Conservation (phyloP, 768 basidiomycete genomes). For the Lenzites betulinus region DNA sequence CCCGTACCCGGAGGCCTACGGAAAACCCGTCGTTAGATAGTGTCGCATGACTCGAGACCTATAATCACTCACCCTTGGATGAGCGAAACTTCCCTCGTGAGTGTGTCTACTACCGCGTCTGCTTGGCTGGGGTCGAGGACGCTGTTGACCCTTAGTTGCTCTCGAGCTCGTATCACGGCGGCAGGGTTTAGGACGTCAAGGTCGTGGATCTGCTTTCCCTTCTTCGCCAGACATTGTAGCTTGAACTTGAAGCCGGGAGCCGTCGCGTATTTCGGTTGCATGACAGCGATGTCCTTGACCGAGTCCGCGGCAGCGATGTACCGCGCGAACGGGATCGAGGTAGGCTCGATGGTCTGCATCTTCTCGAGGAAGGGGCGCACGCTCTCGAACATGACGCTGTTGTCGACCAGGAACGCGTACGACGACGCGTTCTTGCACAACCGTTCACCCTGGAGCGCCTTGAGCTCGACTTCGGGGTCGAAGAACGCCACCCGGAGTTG, state of each 20-base stretch:
- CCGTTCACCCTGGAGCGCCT: conserved; percentile 40
- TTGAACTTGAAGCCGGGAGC: conserved; percentile 59
- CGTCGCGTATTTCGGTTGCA: conserved; percentile 56
- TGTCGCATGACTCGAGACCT: background rate
- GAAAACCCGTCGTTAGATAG: background rate
- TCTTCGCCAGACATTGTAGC: conserved; percentile 51
- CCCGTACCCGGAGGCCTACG: conserved; percentile 79
- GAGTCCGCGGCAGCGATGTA: conserved; percentile 47
- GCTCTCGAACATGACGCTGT: conserved; percentile 66
- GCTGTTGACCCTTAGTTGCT: conserved; percentile 45
- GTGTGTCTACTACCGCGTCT: conserved; percentile 62
- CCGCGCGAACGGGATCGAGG: conserved; percentile 53
- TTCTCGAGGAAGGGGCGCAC: conserved; percentile 69
- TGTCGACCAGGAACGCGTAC: conserved; percentile 52
- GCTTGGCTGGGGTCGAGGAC: conserved; percentile 71
- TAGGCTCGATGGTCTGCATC: conserved; percentile 54
- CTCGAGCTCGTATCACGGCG: conserved; percentile 46
- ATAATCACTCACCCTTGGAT: conserved; percentile 63
- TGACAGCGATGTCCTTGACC: conserved; percentile 39
- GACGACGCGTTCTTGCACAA: conserved; percentile 27
- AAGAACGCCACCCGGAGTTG: conserved; percentile 61
- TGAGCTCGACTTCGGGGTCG: conserved; percentile 55
- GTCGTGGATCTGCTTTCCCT: conserved; percentile 41
- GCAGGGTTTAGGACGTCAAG: conserved; percentile 43
- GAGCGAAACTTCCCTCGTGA: conserved; percentile 61